These are phyloP conservation scores for Aspergillus novofumigatus DNA, from an alignment of 2,329 filamentous ascomycete genomes.

Conservation along the genomic window DNA sequence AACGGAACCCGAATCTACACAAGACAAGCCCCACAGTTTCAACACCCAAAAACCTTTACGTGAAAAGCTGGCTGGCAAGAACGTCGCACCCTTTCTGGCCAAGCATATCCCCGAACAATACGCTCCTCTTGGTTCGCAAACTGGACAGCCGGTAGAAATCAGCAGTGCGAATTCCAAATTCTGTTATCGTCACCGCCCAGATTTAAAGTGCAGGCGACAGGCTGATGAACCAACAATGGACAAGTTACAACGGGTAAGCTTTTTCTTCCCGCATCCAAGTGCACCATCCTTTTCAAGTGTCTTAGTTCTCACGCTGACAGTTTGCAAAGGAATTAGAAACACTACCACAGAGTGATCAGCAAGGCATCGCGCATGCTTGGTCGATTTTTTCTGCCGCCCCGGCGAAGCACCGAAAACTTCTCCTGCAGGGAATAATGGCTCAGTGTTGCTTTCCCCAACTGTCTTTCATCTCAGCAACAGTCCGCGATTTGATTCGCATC, in stretches of 20 bases:
- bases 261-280: neutral
- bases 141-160: slow-evolving; percentile 41
- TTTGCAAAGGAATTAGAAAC: slow-evolving; percentile 68
- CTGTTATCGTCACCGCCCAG: slow-evolving; percentile 92
- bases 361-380: slow-evolving; percentile 96
- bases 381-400: slow-evolving; percentile 95
- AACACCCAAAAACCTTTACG: slow-evolving; percentile 39
- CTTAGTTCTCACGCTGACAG: slow-evolving; percentile 1
- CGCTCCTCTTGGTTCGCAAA: slow-evolving; percentile 61
- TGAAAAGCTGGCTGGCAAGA: slow-evolving; percentile 66
- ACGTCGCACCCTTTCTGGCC: slow-evolving; percentile 81
- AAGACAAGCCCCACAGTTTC: slow-evolving; percentile 22
- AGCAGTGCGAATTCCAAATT: slow-evolving; percentile 68
- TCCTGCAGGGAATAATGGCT: slow-evolving; percentile 92
- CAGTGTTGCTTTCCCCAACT: slow-evolving; percentile 98
- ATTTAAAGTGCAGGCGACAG: slow-evolving; percentile 87
- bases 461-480: slow-evolving; percentile 83
- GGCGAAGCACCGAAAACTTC: slow-evolving; percentile 87
- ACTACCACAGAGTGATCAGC: slow-evolving; percentile 78
- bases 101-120: slow-evolving; percentile 89
- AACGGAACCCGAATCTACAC: slow-evolving; percentile 20
- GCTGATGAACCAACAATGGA: slow-evolving; percentile 97
- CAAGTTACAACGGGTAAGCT: slow-evolving; percentile 75
- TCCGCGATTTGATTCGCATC: slow-evolving; percentile 94
- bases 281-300: neutral